phyloP scores from a whole-genome alignment of 441 rosid genomes.

The Eruca vesicaria region DNA sequence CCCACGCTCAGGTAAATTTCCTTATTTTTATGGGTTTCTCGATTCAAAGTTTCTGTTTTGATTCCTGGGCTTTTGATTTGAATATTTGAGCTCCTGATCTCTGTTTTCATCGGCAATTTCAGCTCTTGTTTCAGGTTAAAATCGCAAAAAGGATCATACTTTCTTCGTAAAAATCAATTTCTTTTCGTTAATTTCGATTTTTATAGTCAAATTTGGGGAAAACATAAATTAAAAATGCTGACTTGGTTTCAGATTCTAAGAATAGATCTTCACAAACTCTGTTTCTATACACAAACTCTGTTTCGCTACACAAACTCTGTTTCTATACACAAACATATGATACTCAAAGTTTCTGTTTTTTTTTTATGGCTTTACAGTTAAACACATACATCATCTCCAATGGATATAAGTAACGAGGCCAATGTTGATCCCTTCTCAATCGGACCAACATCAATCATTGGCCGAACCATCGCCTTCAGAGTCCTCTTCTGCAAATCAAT shows the following conservation, averaged over 20 bases:
- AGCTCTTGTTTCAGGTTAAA: neutral
- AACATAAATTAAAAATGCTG: slow-evolving; percentile 1
- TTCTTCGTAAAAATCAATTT: neutral
- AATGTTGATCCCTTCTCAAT: slow-evolving; percentile 67
- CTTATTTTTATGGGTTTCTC: neutral
- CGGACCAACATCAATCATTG: slow-evolving; percentile 83
- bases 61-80: neutral
- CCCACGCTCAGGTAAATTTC: slow-evolving; percentile 16
- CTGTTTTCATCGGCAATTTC: neutral
- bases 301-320: slow-evolving; percentile 18
- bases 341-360: neutral
- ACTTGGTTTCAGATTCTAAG: slow-evolving; percentile 10
- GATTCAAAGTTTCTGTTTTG: neutral
- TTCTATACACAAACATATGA: neutral
- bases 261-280: slow-evolving; percentile 14
- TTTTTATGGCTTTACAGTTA: slow-evolving; percentile 8
- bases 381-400: slow-evolving; percentile 15
- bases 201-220: neutral
- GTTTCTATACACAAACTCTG: slow-evolving; percentile 6
- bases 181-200: neutral
- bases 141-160: slow-evolving; percentile 2
- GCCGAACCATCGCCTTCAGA: slow-evolving; percentile 80
- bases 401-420: slow-evolving; percentile 93
- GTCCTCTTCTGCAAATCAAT: slow-evolving; percentile 77
- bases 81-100: neutral